A percentile compares a stretch with the other conserved stretches of the same genome.
These are phyloP conservation scores for Omphalea diandra DNA, from an alignment of 441 rosid species.

Conservation along the genomic window DNA sequence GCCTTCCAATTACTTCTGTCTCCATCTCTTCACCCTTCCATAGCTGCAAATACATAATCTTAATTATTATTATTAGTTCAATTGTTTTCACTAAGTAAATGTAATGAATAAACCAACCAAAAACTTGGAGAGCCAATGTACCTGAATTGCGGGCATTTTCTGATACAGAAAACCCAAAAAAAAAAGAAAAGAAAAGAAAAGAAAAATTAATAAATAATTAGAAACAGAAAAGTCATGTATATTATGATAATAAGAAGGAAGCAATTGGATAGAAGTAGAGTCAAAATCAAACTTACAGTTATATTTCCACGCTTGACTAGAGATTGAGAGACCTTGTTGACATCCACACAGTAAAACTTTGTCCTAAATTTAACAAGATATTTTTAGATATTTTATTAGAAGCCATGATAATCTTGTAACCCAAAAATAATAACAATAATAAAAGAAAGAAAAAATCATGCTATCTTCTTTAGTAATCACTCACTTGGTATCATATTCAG, in stretches of 20 bases:
- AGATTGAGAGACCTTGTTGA: conserved; percentile 75
- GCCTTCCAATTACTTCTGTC: conserved; percentile 85
- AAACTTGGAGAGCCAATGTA: conserved; percentile 1
- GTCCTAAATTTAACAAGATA: conserved; percentile 30
- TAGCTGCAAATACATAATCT: too few species aligned
- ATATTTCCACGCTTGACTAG: conserved; percentile 85
- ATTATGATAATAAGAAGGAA: not conserved
- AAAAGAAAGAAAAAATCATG: too few species aligned
- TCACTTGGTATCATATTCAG: conserved; percentile 58
- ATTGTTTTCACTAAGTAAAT: too few species aligned
- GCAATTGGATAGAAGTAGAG: not conserved
- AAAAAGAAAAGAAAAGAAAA: too few species aligned
- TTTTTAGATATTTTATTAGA: conserved; percentile 1
- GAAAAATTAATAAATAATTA: too few species aligned
- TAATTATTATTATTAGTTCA: not conserved
- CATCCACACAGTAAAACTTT: conserved; percentile 75
- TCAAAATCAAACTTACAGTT: conserved; percentile 42
- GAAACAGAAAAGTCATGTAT: too few species aligned
- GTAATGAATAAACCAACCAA: too few species aligned
- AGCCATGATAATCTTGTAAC: too few species aligned
- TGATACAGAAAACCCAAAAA: conserved; percentile 21
- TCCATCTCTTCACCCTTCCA: conserved; percentile 94
- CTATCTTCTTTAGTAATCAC: too few species aligned
- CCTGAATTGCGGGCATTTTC: conserved; percentile 97
- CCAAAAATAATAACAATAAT: too few species aligned